Conservation (phyloP, 2,329 filamentous ascomycete genomes). For the Aspergillus calidoustus region DNA sequence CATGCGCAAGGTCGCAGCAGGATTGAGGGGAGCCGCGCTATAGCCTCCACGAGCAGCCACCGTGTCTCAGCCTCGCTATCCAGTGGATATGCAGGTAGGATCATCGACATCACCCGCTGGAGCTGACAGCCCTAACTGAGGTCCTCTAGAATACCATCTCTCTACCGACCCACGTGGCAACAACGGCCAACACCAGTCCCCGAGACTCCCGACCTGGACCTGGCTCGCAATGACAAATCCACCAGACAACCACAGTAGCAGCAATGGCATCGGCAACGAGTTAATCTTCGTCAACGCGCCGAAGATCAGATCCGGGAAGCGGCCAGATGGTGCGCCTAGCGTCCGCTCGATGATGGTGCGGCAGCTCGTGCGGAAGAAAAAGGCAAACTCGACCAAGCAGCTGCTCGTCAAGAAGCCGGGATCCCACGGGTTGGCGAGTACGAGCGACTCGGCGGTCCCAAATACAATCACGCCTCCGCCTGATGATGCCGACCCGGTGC, state of each 20-base stretch:
- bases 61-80: not conserved
- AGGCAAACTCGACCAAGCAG: not conserved
- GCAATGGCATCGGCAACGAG: not conserved
- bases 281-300: slow-evolving; percentile 3
- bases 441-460: not conserved
- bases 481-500: not conserved
- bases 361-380: not conserved
- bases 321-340: not conserved
- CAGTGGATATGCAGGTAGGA: not conserved
- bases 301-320: not conserved
- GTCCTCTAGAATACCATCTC: not conserved
- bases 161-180: not conserved
- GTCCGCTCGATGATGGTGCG: not conserved
- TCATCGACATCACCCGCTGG: too few species aligned
- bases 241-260: not conserved
- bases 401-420: not conserved
- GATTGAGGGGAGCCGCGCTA: not conserved
- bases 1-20: not conserved
- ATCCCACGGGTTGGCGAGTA: not conserved
- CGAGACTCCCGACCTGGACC: not conserved
- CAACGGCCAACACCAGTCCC: not conserved
- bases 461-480: not conserved
- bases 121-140: not conserved
- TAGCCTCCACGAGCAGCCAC: not conserved
- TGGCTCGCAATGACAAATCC: not conserved